These are phyloP conservation scores for Periglandula ipomoeae DNA, from an alignment of 2,329 filamentous ascomycete species.

Conservation along the genomic window DNA sequence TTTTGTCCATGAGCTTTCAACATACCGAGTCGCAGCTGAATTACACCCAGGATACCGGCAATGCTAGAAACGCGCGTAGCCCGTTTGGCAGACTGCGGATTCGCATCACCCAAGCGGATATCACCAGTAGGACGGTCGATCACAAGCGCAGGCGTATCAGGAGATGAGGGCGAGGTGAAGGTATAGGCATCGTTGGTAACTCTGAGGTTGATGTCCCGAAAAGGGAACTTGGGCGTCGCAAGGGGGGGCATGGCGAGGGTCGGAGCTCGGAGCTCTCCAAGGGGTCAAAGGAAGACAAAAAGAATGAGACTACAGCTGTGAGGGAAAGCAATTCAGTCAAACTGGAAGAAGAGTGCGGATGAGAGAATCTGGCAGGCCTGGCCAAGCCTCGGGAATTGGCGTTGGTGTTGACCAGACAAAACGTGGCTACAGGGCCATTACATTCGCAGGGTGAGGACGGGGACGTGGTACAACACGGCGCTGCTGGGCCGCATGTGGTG, in stretches of 20 bases:
- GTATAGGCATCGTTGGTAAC: slow-evolving; percentile 87
- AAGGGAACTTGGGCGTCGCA: slow-evolving; percentile 48
- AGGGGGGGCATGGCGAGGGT: slow-evolving; percentile 26
- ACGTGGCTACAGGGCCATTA: too few species aligned
- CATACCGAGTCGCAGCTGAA: slow-evolving; percentile 84
- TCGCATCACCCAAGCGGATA: slow-evolving; percentile 72
- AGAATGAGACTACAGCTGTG: too few species aligned
- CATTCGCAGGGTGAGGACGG: too few species aligned
- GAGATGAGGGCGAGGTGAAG: slow-evolving; percentile 91
- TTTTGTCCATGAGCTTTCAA: slow-evolving; percentile 6
- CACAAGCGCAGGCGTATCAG: slow-evolving; percentile 76
- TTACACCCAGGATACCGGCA: slow-evolving; percentile 86
- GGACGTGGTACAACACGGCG: too few species aligned
- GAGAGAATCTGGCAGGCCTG: not conserved
- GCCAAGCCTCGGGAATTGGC: not conserved
- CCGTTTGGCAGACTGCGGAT: slow-evolving; percentile 65
- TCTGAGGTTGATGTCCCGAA: slow-evolving; percentile 95
- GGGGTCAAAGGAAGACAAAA: not conserved
- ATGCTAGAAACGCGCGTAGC: slow-evolving; percentile 73
- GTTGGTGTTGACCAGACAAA: not conserved
- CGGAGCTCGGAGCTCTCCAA: slow-evolving; percentile 1
- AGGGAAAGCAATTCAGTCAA: not conserved
- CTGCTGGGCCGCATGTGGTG: too few species aligned
- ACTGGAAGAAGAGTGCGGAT: not conserved
- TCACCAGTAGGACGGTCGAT: slow-evolving; percentile 91